Evolutionary conservation across 1,284 basidiomycete species (phyloP).

Genomic region (Phylloboletellus chloephorus): DNA sequence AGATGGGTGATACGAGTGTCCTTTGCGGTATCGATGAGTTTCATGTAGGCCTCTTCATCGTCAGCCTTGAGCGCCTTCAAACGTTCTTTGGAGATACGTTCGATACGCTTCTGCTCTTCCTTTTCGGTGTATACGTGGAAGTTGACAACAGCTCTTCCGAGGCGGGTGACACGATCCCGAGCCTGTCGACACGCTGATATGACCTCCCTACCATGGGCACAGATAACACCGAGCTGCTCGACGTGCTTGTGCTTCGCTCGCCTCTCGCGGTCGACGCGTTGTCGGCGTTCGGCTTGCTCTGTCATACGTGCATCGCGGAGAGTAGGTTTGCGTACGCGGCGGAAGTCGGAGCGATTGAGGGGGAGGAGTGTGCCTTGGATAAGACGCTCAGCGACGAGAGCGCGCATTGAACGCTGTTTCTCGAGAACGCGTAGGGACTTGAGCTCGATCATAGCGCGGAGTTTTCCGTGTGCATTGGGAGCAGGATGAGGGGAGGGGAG

Average conservation of each 20-base stretch:
- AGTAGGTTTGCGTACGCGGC: conserved; percentile 81
- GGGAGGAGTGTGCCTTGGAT: conserved; percentile 89
- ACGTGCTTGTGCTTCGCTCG: conserved; percentile 96
- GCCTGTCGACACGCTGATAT: conserved; percentile 57
- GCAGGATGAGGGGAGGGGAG: conserved; percentile 39
- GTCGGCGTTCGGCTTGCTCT: conserved; percentile 87
- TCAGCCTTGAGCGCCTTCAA: conserved; percentile 96
- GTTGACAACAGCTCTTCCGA: conserved; percentile 81
- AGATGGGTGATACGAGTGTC: conserved; percentile 99
- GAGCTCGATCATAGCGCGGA: conserved; percentile 91
- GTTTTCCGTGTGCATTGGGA: conserved; percentile 67
- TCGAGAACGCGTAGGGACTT: conserved; percentile 88
- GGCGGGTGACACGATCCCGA: conserved; percentile 76
- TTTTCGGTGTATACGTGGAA: conserved; percentile 92
- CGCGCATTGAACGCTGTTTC: conserved; percentile 84
- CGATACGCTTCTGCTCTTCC: conserved; percentile 98
- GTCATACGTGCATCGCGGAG: conserved; percentile 88
- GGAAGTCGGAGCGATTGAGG: conserved; percentile 88
- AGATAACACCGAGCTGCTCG: conserved; percentile 88
- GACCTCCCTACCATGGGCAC: conserved; percentile 78
- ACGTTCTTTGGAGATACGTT: conserved; percentile 96
- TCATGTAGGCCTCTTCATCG: conserved; percentile 99
- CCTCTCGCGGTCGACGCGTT: conserved; percentile 88
- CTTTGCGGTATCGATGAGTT: conserved; percentile 98
- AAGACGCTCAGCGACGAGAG: conserved; percentile 83